Evolutionary conservation across 116 monocot genomes (phyloP).

Genomic region (Posidonia oceanica): DNA sequence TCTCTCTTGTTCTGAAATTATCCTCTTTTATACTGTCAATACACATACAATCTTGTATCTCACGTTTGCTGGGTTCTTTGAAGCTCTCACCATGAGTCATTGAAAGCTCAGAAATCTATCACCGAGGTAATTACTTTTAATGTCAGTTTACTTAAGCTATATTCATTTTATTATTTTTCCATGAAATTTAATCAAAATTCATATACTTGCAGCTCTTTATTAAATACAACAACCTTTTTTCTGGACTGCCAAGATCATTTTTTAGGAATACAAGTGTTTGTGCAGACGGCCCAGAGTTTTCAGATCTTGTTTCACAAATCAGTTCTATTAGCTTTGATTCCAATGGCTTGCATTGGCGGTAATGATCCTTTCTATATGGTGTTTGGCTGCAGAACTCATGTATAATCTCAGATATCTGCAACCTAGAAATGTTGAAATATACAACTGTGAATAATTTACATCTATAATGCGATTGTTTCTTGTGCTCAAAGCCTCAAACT

Average conservation of each 20-base stretch:
- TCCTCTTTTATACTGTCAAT: neutral
- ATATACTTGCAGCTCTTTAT: conserved; percentile 61
- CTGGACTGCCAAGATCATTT: conserved; percentile 77
- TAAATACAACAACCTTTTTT: conserved; percentile 86
- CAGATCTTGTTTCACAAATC: conserved; percentile 59
- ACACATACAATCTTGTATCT: conserved; percentile 2
- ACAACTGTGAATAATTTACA: neutral
- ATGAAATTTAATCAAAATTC: neutral
- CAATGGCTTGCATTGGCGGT: conserved; percentile 83
- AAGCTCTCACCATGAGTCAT: conserved; percentile 94
- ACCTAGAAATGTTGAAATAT: no score
- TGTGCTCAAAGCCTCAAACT: neutral
- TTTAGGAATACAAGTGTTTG: conserved; percentile 39
- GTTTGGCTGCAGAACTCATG: neutral
- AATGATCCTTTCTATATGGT: neutral
- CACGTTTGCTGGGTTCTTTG: conserved; percentile 21
- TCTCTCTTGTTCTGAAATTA: neutral
- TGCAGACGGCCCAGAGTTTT: conserved; percentile 31
- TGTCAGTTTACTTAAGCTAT: neutral
- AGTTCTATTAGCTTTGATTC: conserved; percentile 69
- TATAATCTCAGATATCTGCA: neutral
- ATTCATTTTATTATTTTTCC: neutral
- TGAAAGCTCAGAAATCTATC: conserved; percentile 94
- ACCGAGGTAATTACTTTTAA: conserved; percentile 58
- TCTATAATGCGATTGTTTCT: neutral